Percentiles rank a stretch among this genome's conserved stretches.
Conservation (phyloP, 2,329 filamentous ascomycete genomes). For the Botryotinia convoluta region DNA sequence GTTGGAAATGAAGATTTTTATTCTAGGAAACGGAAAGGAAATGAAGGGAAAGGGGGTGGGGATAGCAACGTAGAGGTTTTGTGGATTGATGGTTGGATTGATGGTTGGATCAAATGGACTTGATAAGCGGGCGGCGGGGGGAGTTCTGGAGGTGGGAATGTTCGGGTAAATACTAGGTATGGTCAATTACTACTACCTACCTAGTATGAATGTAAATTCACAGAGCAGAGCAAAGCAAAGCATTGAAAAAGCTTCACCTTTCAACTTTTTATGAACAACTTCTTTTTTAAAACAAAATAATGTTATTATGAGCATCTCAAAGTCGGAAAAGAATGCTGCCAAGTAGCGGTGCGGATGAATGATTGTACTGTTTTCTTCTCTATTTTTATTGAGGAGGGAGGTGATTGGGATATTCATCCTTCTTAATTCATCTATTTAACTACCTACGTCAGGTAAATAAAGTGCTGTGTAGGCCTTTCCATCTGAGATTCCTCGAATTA, state of each 20-base stretch:
- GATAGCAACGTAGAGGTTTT: not conserved
- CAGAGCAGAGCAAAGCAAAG: not conserved
- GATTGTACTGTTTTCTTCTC: not conserved
- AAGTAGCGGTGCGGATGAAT: slow-evolving; percentile 1
- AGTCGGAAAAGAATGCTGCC: not conserved
- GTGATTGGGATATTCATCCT: not conserved
- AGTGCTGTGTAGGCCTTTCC: not conserved
- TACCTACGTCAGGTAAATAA: not conserved
- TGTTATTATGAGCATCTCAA: not conserved
- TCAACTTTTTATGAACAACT: not conserved
- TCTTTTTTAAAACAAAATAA: not conserved
- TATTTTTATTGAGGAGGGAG: not conserved
- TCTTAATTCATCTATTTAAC: not conserved
- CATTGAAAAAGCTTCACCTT: not conserved
- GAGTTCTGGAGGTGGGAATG: slow-evolving; percentile 1
- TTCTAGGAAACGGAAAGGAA: not conserved
- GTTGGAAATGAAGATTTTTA: not conserved
- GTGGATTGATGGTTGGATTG: not conserved
- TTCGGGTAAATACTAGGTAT: not conserved
- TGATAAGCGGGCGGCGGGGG: not conserved
- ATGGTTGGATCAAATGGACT: not conserved
- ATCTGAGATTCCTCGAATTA: not conserved
- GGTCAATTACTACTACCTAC: not conserved
- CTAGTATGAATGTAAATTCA: not conserved
- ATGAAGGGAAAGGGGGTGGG: not conserved